Evolutionary conservation across 106 monocot species (phyloP).

Genomic region (Alisma plantagoaquatica): DNA sequence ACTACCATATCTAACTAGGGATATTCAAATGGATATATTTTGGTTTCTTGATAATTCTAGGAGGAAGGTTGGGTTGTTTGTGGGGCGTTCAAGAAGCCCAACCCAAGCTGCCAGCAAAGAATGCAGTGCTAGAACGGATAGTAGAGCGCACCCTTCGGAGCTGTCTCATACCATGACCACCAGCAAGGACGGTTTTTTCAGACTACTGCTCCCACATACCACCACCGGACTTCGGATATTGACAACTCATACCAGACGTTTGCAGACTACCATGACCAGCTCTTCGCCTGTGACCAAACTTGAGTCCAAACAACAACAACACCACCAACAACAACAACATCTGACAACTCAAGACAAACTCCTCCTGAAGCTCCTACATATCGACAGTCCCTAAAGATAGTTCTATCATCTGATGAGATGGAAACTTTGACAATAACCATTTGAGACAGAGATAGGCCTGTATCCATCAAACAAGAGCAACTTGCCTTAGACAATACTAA

Average conservation of each 20-base stretch:
- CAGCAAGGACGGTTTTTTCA: constrained; percentile 1
- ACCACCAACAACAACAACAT: not conserved
- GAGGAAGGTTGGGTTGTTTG: constrained; percentile 47
- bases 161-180: constrained; percentile 6
- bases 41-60: too few species aligned
- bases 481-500: too few species aligned
- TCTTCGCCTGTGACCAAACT: not conserved
- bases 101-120: constrained; percentile 13
- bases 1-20: too few species aligned
- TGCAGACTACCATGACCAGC: constrained; percentile 1
- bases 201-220: not conserved
- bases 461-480: too few species aligned
- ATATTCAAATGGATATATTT: too few species aligned
- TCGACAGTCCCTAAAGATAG: constrained; percentile 11
- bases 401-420: too few species aligned
- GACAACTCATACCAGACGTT: not conserved
- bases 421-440: too few species aligned
- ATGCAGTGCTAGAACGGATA: constrained; percentile 5
- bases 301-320: constrained; percentile 6
- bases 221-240: not conserved
- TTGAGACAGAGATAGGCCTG: too few species aligned
- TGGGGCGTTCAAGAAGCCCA: constrained; percentile 32
- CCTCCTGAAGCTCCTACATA: constrained; percentile 20
- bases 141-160: constrained; percentile 1
- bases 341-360: constrained; percentile 1